Conservation (phyloP, 805 yeast genomes). For the Myxozyma kluyveri region DNA sequence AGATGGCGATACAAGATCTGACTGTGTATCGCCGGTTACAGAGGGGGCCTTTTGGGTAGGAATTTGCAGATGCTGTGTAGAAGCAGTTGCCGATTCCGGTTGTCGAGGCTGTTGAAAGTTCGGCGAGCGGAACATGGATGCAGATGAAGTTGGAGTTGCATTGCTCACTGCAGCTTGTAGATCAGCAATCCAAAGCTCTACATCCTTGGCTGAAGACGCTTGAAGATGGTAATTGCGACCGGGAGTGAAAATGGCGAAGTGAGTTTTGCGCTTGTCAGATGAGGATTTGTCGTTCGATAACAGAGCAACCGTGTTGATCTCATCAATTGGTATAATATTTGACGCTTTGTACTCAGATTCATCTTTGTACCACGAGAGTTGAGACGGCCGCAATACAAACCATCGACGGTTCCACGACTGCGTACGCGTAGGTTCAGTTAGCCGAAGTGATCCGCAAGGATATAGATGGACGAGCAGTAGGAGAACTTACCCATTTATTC, state of each 20-base stretch:
- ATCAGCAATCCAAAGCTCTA: slow-evolving; percentile 37
- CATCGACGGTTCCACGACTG: slow-evolving; percentile 38
- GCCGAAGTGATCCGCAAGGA: neutral
- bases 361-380: slow-evolving; percentile 39
- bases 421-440: neutral
- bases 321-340: slow-evolving; percentile 34
- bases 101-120: slow-evolving; percentile 14
- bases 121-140: slow-evolving; percentile 13
- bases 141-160: slow-evolving; percentile 3
- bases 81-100: too few species aligned
- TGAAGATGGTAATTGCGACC: slow-evolving; percentile 34
- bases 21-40: neutral
- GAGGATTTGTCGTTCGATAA: slow-evolving; percentile 29
- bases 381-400: slow-evolving; percentile 39
- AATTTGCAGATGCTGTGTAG: slow-evolving; percentile 10
- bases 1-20: slow-evolving; percentile 1
- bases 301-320: slow-evolving; percentile 38
- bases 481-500: slow-evolving; percentile 15
- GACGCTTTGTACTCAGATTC: slow-evolving; percentile 39
- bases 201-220: slow-evolving; percentile 34
- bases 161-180: slow-evolving; percentile 31
- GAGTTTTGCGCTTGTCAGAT: slow-evolving; percentile 19
- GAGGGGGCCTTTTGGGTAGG: neutral
- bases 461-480: neutral
- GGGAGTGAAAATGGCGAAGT: slow-evolving; percentile 39